Evolutionary conservation across 1,284 basidiomycete species (phyloP).

Genomic region (Mycena sp.): DNA sequence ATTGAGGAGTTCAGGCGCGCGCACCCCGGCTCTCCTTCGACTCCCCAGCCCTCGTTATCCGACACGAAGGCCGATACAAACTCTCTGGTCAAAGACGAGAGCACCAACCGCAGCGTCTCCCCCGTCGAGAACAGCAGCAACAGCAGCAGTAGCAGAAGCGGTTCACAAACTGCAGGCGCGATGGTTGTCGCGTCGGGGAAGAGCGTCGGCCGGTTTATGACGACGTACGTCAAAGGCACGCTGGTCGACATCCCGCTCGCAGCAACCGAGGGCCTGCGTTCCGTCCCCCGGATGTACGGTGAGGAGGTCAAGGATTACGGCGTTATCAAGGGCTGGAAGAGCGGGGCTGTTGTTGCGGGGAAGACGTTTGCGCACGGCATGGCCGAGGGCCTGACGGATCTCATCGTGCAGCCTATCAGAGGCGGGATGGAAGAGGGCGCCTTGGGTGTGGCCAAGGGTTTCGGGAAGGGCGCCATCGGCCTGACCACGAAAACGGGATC

Average conservation of each 20-base stretch:
- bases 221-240: neutral
- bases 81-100: conserved; percentile 5
- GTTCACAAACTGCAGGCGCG: conserved; percentile 18
- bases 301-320: conserved; percentile 20
- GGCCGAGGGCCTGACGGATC: conserved; percentile 15
- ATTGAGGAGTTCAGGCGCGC: conserved; percentile 17
- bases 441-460: conserved; percentile 12
- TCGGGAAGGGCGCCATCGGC: conserved; percentile 15
- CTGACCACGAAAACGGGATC: neutral
- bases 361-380: conserved; percentile 20
- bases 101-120: neutral
- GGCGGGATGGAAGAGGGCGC: conserved; percentile 21
- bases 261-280: conserved; percentile 22
- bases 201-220: conserved; percentile 14
- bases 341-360: conserved; percentile 19
- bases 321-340: conserved; percentile 22
- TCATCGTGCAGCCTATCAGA: conserved; percentile 25
- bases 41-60: neutral
- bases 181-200: conserved; percentile 26
- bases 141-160: conserved; percentile 2
- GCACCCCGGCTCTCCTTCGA: neutral
- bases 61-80: neutral
- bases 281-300: conserved; percentile 26
- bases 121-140: neutral
- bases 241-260: conserved; percentile 25